Evolutionary conservation across 768 basidiomycete genomes (phyloP), one percentile per base, ranked within the genome.

Genomic region (Termitomyces titanicus): DNA sequence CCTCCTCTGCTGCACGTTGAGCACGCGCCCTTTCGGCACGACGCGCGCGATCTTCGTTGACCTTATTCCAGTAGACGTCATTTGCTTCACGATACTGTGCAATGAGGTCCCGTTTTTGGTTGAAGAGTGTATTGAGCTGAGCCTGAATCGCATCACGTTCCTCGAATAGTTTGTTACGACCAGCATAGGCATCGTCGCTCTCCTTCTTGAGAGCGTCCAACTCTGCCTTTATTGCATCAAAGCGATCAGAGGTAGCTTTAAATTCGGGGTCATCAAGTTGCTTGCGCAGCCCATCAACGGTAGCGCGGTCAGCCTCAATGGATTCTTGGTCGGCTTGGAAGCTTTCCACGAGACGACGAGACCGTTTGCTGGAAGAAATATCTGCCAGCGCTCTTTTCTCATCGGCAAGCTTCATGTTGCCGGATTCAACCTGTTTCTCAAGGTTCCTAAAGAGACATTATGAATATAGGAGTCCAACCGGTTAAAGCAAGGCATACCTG

Each of bases 301-400:
- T 70, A 9, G 72, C 74, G 55, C 86, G 85, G 68, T 94, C 89
- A 9, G 80, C 80, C 46, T 95, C 91, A 61, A 99, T 94, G 25
- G 84, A 69, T 1, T 87, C 84, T 62, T 97, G 88, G 43, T 89
- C 80, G 0, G 82, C 74, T 61, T 92, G 84, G 77, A 95, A 94
- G 50, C 79, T 68, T 70, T 98, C 94, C 55, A 98, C 85, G 12
- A 74, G 73, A 67, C 80, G 86, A 49, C 92, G 86, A 55, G 72
- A 79, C 40, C 92, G 88, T 66, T 82, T 91, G 58, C 78, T 74
- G 42, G 80, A 78, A 58, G 79, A 83, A 58, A 99, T 96, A 63
- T 98, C 96, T 61, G 83, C 81, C n/a, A 99, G 79, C 5, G 94
- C 91, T 49, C 93, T 87, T 74, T 97, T 98, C 73, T 99, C 97